Conservation (phyloP, 2,329 filamentous ascomycete species). For the Alternaria tenuissima region DNA sequence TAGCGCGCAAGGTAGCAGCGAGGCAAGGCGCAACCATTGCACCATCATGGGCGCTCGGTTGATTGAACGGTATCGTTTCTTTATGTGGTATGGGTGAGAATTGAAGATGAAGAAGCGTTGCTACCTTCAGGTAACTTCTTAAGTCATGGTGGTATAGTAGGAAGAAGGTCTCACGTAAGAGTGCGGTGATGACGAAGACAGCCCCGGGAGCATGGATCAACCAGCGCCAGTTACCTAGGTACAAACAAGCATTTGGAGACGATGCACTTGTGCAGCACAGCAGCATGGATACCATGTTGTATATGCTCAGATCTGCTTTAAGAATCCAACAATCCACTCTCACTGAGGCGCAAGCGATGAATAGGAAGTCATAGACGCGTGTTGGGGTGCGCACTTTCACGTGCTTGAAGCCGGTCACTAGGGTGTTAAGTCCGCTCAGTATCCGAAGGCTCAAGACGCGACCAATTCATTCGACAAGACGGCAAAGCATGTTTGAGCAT, state of each 20-base stretch:
- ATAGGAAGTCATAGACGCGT: neutral
- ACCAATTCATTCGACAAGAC: neutral
- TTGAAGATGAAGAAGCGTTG: neutral
- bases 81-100: neutral
- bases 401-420: constrained; percentile 8
- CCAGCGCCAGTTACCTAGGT: neutral
- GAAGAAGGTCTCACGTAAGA: neutral
- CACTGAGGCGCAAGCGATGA: neutral
- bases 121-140: constrained; percentile 4
- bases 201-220: constrained; percentile 10
- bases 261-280: neutral
- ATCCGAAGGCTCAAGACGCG: neutral
- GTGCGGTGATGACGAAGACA: constrained; percentile 4
- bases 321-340: no score
- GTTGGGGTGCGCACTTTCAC: constrained; percentile 10
- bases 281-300: neutral
- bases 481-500: neutral
- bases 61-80: neutral
- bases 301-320: neutral
- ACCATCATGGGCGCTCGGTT: constrained; percentile 18
- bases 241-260: neutral
- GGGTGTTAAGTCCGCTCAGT: constrained; percentile 4
- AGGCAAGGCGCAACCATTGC: constrained; percentile 20
- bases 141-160: constrained; percentile 15
- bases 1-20: constrained; percentile 26